phyloP scores from a whole-genome alignment of 305 asterid genomes.

The Euphrasia arctica region DNA sequence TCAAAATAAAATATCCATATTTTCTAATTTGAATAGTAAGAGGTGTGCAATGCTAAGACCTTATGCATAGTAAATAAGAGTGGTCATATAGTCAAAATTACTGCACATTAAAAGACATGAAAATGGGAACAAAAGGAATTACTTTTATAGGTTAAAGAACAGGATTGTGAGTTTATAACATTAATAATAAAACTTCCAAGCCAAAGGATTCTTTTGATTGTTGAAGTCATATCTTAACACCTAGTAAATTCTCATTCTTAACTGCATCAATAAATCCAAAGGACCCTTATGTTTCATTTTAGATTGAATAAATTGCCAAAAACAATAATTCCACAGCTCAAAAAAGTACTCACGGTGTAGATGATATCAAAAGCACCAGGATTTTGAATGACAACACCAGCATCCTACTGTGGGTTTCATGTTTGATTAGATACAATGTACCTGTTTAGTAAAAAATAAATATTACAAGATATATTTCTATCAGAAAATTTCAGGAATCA shows the following conservation, averaged over 20 bases:
- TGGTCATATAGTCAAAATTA: slow-evolving; percentile 7
- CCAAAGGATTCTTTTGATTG: slow-evolving; percentile 20
- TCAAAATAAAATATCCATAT: background rate
- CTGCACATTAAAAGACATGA: slow-evolving; percentile 10
- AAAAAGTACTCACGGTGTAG: slow-evolving; percentile 80
- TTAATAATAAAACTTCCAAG: slow-evolving; percentile 8
- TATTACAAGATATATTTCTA: slow-evolving; percentile 7
- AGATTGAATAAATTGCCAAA: slow-evolving; percentile 12
- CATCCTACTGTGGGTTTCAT: slow-evolving; percentile 63
- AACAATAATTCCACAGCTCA: slow-evolving; percentile 24
- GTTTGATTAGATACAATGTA: slow-evolving; percentile 66
- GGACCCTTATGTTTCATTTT: slow-evolving; percentile 13
- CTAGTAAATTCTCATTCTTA: slow-evolving; percentile 4
- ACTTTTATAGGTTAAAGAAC: slow-evolving; percentile 13
- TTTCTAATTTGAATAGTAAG: slow-evolving; percentile 10
- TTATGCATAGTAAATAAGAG: slow-evolving; percentile 11
- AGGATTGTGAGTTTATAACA: slow-evolving; percentile 1
- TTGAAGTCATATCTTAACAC: slow-evolving; percentile 19
- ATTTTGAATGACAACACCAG: slow-evolving; percentile 74
- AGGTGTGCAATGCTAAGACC: slow-evolving; percentile 13
- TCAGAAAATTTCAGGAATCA: slow-evolving; percentile 21
- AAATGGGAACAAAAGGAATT: slow-evolving; percentile 1
- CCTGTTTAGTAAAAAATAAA: slow-evolving; percentile 42
- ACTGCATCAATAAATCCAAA: background rate
- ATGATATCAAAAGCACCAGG: slow-evolving; percentile 71